These are phyloP conservation scores for Penicillium ochrochloron DNA, from an alignment of 495 filamentous ascomycete genomes.

Conservation along the genomic window DNA sequence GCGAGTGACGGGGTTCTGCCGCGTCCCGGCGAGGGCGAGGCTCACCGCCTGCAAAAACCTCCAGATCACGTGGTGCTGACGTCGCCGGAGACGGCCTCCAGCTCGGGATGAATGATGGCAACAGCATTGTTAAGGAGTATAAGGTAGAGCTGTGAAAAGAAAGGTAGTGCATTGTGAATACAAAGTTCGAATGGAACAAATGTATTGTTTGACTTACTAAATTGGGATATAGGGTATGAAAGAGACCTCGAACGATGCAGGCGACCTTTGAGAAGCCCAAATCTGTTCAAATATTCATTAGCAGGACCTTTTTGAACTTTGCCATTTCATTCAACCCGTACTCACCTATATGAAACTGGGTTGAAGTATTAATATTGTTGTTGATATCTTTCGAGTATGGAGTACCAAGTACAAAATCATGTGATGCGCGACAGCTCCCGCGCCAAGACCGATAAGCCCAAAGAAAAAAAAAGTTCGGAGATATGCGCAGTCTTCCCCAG, in stretches of 20 bases:
- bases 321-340: background rate
- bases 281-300: background rate
- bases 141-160: background rate
- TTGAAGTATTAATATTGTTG: background rate
- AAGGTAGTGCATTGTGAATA: background rate
- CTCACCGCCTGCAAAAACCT: conserved; percentile 43
- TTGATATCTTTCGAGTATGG: background rate
- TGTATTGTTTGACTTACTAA: background rate
- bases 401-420: conserved; percentile 16
- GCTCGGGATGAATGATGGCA: background rate
- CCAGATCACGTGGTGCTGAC: conserved; percentile 34
- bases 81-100: conserved; percentile 28
- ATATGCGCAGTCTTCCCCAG: conserved; percentile 21
- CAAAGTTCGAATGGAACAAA: background rate
- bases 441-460: conserved; percentile 39
- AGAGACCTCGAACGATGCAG: background rate
- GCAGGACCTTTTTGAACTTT: background rate
- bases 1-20: conserved; percentile 43
- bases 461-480: conserved; percentile 39
- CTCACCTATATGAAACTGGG: background rate
- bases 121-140: background rate
- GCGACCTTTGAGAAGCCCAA: background rate
- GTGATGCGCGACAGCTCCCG: conserved; percentile 32
- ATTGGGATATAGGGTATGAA: background rate
- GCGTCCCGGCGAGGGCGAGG: conserved; percentile 26